Evolutionary conservation across 495 filamentous ascomycete genomes (phyloP).

Genomic region (Rhizodiscina lignyota): DNA sequence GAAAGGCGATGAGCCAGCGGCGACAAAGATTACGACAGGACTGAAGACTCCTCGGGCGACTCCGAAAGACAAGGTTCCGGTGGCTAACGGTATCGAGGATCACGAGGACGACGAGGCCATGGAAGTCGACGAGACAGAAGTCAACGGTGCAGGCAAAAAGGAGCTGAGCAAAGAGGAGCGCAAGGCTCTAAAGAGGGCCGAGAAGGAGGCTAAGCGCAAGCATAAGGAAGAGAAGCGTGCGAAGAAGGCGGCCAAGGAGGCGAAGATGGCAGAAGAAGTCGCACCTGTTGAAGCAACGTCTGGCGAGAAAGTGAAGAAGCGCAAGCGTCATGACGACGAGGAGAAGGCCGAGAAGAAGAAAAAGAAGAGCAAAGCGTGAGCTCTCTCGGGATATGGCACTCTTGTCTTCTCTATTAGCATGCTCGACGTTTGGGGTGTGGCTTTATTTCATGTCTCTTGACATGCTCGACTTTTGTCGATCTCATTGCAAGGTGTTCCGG

Average conservation of each 20-base stretch:
- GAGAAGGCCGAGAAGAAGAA: constrained; percentile 20
- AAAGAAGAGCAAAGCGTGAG: too few relatives aligned
- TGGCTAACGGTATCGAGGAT: constrained; percentile 8
- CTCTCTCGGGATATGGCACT: not conserved
- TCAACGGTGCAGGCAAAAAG: constrained; percentile 1
- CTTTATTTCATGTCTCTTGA: too few relatives aligned
- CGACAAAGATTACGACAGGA: constrained; percentile 29
- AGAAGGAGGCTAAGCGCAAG: constrained; percentile 31
- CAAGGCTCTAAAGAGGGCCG: constrained; percentile 26
- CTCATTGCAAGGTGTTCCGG: too few relatives aligned
- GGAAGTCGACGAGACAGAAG: constrained; percentile 5
- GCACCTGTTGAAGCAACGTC: too few relatives aligned
- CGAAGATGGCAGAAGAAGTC: constrained; percentile 28
- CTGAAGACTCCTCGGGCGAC: constrained; percentile 25
- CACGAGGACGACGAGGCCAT: constrained; percentile 14
- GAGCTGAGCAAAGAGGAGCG: constrained; percentile 28
- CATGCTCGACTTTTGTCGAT: too few relatives aligned
- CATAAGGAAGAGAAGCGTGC: constrained; percentile 36
- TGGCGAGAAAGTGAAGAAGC: constrained; percentile 24
- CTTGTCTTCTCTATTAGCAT: not conserved
- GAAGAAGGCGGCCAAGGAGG: constrained; percentile 66
- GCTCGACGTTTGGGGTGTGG: too few relatives aligned
- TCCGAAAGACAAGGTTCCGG: constrained; percentile 13
- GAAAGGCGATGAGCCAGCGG: constrained; percentile 47
- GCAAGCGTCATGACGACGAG: constrained; percentile 12